Evolutionary conservation across 108 stramenopile genomes (phyloP).

Genomic region (Nitzschia putrida): DNA sequence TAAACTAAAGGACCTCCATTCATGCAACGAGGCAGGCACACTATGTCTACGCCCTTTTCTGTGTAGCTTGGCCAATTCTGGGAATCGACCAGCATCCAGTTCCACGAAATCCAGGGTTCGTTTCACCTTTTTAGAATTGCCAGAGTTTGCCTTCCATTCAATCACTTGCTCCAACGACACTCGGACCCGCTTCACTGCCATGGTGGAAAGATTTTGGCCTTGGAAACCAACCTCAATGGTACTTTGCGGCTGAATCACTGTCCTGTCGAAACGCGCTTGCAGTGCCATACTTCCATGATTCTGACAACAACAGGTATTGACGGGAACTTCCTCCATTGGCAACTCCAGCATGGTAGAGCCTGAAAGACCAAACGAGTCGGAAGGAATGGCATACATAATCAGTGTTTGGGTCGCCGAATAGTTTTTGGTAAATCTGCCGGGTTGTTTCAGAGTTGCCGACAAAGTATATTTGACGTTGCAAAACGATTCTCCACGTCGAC

Average conservation of each 20-base stretch:
- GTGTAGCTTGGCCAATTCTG: slow-evolving; percentile 15
- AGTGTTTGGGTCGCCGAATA: slow-evolving; percentile 12
- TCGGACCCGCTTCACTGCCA: not conserved
- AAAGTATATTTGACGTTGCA: slow-evolving; percentile 19
- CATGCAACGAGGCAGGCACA: not conserved
- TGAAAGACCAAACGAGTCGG: not conserved
- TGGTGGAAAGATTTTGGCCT: slow-evolving; percentile 24
- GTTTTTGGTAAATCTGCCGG: slow-evolving; percentile 7
- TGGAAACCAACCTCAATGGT: slow-evolving; percentile 14
- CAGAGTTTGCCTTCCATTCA: slow-evolving; percentile 21
- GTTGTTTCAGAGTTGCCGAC: slow-evolving; percentile 15
- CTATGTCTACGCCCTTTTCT: not conserved
- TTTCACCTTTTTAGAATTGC: slow-evolving; percentile 9
- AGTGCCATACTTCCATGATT: slow-evolving; percentile 22
- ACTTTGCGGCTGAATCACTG: slow-evolving; percentile 4
- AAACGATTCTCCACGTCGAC: slow-evolving; percentile 1
- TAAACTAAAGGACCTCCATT: slow-evolving; percentile 2
- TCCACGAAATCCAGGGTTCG: slow-evolving; percentile 1
- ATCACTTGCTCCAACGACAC: slow-evolving; percentile 15
- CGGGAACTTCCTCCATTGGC: slow-evolving; percentile 24
- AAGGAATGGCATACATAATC: not conserved
- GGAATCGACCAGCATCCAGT: slow-evolving; percentile 14
- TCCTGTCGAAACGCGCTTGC: slow-evolving; percentile 24
- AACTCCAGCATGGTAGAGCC: slow-evolving; percentile 7
- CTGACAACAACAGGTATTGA: slow-evolving; percentile 24